These are phyloP conservation scores for Funneliformis geosporum DNA, from an alignment of 192 early-diverging fungal genomes.

Conservation along the genomic window DNA sequence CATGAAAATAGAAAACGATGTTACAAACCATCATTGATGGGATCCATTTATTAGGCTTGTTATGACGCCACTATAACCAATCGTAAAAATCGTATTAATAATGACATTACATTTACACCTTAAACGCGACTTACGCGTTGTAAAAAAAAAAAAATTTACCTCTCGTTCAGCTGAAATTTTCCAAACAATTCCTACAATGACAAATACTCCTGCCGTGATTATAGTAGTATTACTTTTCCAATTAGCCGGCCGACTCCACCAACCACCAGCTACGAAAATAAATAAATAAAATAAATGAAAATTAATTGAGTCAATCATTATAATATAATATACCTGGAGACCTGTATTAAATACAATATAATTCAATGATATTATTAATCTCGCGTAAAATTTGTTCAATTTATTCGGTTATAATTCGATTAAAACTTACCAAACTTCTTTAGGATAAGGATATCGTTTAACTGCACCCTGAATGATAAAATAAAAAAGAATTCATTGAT, in stretches of 20 bases:
- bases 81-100: background rate
- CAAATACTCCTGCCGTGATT: conserved; percentile 40
- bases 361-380: no score
- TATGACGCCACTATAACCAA: conserved; percentile 40
- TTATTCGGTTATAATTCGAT: no score
- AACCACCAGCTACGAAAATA: conserved; percentile 42
- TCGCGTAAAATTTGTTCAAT: background rate
- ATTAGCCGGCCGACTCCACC: conserved; percentile 49
- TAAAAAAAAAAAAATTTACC: conserved; percentile 28
- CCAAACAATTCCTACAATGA: conserved; percentile 42
- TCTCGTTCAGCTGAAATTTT: conserved; percentile 46
- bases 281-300: background rate
- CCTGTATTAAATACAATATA: conserved; percentile 29
- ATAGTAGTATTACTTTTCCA: conserved; percentile 52
- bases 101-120: no score
- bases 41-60: conserved; percentile 50
- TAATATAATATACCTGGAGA: conserved; percentile 34
- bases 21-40: conserved; percentile 50
- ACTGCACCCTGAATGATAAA: conserved; percentile 36
- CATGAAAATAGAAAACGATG: background rate
- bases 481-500: background rate
- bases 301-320: background rate
- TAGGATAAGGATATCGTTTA: conserved; percentile 41
- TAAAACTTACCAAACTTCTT: conserved; percentile 42
- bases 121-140: no score